Conservation (phyloP, 169 alveolate genomes). For the Plasmodium falciparum region DNA sequence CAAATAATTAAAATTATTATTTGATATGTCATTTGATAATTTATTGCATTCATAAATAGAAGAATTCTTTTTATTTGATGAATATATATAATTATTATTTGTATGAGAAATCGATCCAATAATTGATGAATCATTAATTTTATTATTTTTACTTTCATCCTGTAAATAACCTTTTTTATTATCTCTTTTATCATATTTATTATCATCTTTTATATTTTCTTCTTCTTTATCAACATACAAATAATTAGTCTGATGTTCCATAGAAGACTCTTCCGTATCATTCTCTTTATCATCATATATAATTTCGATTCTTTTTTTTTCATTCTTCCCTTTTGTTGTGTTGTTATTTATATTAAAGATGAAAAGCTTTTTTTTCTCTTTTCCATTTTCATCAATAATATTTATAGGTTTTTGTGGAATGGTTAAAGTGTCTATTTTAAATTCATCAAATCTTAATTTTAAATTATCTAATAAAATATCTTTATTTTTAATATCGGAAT, state of each 20-base stretch:
- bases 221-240: too few relatives aligned
- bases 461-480: slow-evolving; percentile 51
- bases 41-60: too few relatives aligned
- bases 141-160: background rate
- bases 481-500: slow-evolving; percentile 34
- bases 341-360: slow-evolving; percentile 67
- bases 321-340: slow-evolving; percentile 22
- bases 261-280: slow-evolving; percentile 1
- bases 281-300: slow-evolving; percentile 12
- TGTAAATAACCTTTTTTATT: background rate
- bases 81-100: background rate
- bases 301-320: slow-evolving; percentile 51
- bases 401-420: slow-evolving; percentile 45
- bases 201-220: too few relatives aligned
- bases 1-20: background rate
- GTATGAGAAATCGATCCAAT: background rate
- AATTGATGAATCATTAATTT: background rate
- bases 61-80: background rate
- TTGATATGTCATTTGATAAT: background rate
- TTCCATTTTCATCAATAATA: slow-evolving; percentile 59
- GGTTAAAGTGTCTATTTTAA: slow-evolving; percentile 47
- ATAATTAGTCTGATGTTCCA: background rate
- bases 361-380: slow-evolving; percentile 52
- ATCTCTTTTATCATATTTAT: too few relatives aligned
- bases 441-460: slow-evolving; percentile 55